Base-by-base conservation (phyloP, 225 moss, liverwort and hornwort species). In the Straminergon stramineum region DNA sequence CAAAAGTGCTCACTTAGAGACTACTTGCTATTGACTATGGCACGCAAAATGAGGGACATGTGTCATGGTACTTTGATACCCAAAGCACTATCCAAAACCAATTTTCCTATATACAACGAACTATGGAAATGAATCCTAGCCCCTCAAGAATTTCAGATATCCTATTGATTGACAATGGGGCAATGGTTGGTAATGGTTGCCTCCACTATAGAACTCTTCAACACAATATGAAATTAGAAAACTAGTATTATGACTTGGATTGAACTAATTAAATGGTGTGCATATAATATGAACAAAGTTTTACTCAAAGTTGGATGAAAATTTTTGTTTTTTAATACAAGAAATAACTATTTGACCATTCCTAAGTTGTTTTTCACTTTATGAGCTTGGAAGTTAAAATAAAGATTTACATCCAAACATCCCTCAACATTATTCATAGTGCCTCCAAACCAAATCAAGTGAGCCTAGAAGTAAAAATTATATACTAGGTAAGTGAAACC, bases 361-460 rank as follows among this genome's bases (percentile, higher is more conserved):
- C 11, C 10, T 30, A 48, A 27, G 30, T 48, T 48, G 11, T 31
- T 48, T 74, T 75, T 48, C 45, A 30, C 2, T 48, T 30, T 31
- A 48, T 48, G 18, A 48, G 18, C 7, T 30, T 48, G 11, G 6
- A 74, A 48, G 48, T 41, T 41, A 71, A 41, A 41, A 30, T 30
- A 30, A 74, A 30, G 30, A 48, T 74, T 17, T 74, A 6, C 28
- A 74, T 6, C 74, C 71, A 41, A 43, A 43, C 26, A 71, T 9
- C 15, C 26, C 4, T 30, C 30, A 45, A 48, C 30, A 30, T 45
- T 74, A 45, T 2, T 45, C 0, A 48, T 48, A 17, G 10, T 30
- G 30, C 48, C 1, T 0, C 0, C 1, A 27, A n/a, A 27, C 14
- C 26, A 27, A 41, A n/a, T 26, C 26, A 26, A n/a, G 2, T 43